Evolutionary conservation across 129 eudicot species (phyloP).

Genomic region (Pulicaria dysenterica): DNA sequence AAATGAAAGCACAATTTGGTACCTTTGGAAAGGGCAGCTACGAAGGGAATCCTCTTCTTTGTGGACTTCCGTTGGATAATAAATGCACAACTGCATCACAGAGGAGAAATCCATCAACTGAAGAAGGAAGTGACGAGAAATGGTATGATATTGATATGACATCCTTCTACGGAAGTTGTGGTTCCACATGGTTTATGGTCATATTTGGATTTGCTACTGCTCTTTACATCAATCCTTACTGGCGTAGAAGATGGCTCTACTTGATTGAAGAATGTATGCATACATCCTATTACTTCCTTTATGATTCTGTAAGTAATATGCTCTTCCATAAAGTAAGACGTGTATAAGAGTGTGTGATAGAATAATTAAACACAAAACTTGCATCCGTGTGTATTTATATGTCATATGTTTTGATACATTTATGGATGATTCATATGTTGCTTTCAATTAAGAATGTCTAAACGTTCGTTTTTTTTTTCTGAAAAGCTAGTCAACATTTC

Average conservation of each 20-base stretch:
- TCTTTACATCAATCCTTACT: slow-evolving; percentile 3
- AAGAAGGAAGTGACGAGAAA: slow-evolving; percentile 23
- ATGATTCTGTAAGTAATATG: not conserved
- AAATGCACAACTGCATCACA: not conserved
- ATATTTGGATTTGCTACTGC: slow-evolving; percentile 8
- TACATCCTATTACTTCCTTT: slow-evolving; percentile 7
- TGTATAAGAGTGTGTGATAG: not conserved
- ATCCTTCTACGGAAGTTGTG: slow-evolving; percentile 24
- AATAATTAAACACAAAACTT: not conserved
- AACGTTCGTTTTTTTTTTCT: too few species aligned
- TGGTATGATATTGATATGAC: slow-evolving; percentile 18
- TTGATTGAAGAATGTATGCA: slow-evolving; percentile 18
- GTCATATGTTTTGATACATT: too few species aligned
- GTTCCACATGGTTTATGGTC: slow-evolving; percentile 8
- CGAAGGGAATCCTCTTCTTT: slow-evolving; percentile 20
- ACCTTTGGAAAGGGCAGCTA: slow-evolving; percentile 16
- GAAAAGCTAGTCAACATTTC: too few species aligned
- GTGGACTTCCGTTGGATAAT: slow-evolving; percentile 23
- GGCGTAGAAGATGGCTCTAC: slow-evolving; percentile 22
- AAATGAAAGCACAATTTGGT: slow-evolving; percentile 22
- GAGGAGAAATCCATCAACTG: not conserved
- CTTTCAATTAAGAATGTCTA: too few species aligned
- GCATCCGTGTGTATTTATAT: not conserved
- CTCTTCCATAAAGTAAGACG: not conserved
- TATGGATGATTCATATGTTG: too few species aligned